Evolutionary conservation across 805 yeast species (phyloP), one percentile per base, ranked within the genome.

Genomic region (Torulaspora gathmanii): DNA sequence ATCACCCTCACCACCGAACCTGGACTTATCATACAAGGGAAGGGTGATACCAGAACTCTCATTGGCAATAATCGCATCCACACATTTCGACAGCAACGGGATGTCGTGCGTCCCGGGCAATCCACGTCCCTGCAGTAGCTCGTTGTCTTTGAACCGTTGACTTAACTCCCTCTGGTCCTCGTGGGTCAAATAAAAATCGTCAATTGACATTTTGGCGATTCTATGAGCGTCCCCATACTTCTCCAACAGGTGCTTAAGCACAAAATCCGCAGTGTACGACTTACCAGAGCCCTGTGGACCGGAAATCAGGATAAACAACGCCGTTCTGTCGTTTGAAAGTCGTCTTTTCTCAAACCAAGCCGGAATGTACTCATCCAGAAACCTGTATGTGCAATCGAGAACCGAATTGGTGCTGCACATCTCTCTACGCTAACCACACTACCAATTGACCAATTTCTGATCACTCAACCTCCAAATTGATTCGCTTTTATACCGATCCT

Each of bases 61-160:
- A 70, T 56, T 22, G 52, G 51, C 5, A n/a, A 72, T 59, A 11
- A 84, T 56, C 1, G 52, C 54, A 13, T 52, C 47, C n/a, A 62
- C 31, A 31, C 53, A 52, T 10, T 49, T 44, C 19, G 54, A 49
- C 28, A 64, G 42, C 9, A 61, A 45, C 12, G 48, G 39, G 47
- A 86, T 57, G 58, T 91, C 97, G 62, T 91, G 99, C 0, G 98
- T 91, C 0, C 97, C 97, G 0, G 98, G 98, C 12, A 86, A 71
- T 0, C 98, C 98, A 20, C 98, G 69, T 2, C 95, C 95, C 47
- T 72, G 75, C 13, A 87, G 57, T 37, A 91, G 67, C 28, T 65
- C 60, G 58, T 86, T 86, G 11, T 65, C 72, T 0, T 69, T 59
- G 47, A 69, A 65, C 11, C 48, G 42, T 5, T 50, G 30, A 1